Base-by-base conservation (phyloP, 306 rosid genomes). In the Macrotyloma uniflorum region DNA sequence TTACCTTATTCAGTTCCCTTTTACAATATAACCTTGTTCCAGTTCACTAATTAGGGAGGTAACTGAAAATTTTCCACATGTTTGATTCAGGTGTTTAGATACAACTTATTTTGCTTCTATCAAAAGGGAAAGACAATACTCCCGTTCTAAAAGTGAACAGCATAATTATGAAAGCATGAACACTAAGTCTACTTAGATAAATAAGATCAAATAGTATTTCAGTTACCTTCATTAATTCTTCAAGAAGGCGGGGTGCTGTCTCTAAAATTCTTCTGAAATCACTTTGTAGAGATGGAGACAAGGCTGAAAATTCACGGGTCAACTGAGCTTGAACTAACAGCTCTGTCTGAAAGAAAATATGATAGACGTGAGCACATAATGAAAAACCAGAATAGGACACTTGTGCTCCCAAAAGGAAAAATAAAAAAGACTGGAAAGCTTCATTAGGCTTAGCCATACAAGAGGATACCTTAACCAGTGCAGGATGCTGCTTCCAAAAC, bases 401-500 rank as follows among this genome's bases (percentile, higher is more conserved):
- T 57, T 66, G 38, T 45, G 16, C 20, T 30, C 20, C 30, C 32
- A 23, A 8, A 47, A 26, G 47, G 16, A 42, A 12, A 42, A 12
- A 42, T 7, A 24, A 51, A 78, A 43, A 69, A 63, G 16, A 8
- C 36, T 20, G 61, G 15, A 77, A 35, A 16, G 43, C 66, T 57
- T 57, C 11, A 66, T 42, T 66, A 28, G 62, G 74, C 76, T 22
- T 59, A 59, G 65, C 30, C 64, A 49, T 35, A 57, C 55, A 38
- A 75, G 19, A 54, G 68, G 23, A 82, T 88, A 96, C 99, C 96
- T 96, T 96, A 82, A 93, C 98, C 66, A 93, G 87, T 50, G 96
- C 90, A 71, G 99, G 99, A 89, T 91, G 98, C 86, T 96, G 98
- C 88, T 93, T 93, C 99, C 97, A 91, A 90, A 96, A 96, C 83